These are phyloP conservation scores for Tieghemiomyces parasiticus DNA, from an alignment of 192 early-diverging fungal species.

Conservation along the genomic window DNA sequence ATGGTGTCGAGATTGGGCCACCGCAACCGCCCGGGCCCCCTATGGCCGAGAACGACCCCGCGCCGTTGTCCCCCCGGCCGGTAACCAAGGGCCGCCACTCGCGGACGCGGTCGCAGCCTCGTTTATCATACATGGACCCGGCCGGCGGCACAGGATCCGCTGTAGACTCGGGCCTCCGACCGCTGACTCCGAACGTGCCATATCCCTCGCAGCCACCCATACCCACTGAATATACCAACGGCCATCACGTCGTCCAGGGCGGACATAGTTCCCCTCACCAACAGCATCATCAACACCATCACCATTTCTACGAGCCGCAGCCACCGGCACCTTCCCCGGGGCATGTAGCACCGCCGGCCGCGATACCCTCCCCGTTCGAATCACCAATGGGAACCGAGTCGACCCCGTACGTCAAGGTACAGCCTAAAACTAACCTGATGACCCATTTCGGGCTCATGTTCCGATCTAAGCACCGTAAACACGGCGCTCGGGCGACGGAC, in stretches of 20 bases:
- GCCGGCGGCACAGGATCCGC: neutral
- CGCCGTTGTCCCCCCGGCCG: neutral
- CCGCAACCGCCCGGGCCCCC: neutral
- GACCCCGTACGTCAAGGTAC: neutral
- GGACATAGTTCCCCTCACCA: neutral
- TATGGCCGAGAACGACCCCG: neutral
- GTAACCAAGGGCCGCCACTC: neutral
- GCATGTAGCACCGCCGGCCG: neutral
- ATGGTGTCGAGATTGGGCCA: neutral
- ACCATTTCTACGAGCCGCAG: neutral
- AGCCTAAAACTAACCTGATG: neutral
- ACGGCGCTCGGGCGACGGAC: neutral
- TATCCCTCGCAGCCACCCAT: no score
- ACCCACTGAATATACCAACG: neutral
- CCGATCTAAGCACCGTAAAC: neutral
- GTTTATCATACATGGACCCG: neutral
- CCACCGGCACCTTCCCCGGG: neutral
- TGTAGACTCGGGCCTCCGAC: neutral
- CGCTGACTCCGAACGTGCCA: no score
- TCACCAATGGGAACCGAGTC: no score
- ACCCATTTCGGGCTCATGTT: constrained; percentile 1
- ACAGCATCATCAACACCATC: neutral
- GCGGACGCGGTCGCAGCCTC: neutral
- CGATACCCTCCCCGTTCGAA: neutral
- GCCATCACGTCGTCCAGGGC: neutral